phyloP scores from a whole-genome alignment of 805 yeast species.

The Pichia gijzeniarum region DNA sequence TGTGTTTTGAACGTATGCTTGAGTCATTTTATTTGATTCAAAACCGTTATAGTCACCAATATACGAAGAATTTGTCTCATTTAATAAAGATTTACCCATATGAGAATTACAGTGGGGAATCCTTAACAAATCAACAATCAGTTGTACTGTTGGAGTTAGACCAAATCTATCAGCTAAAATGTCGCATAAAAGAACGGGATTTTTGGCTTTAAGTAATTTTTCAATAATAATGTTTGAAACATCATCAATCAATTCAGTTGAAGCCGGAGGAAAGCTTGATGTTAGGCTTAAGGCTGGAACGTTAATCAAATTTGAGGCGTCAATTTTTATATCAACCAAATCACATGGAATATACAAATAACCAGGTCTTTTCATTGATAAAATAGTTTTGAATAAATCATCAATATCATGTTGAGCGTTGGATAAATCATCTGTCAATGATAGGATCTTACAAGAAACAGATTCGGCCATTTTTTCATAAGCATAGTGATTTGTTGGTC shows the following conservation, averaged over 20 bases:
- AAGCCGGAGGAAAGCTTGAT: conserved; percentile 16
- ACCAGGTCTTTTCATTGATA: conserved; percentile 67
- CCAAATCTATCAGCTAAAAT: conserved; percentile 59
- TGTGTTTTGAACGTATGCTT: conserved; percentile 42
- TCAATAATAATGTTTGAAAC: conserved; percentile 38
- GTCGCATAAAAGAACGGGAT: conserved; percentile 69
- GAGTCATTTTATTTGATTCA: conserved; percentile 43
- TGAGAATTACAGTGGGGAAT: conserved; percentile 55
- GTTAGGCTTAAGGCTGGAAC: conserved; percentile 17
- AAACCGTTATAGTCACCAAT: conserved; percentile 70
- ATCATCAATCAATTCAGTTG: conserved; percentile 17
- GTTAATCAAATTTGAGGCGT: conserved; percentile 24
- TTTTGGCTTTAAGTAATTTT: conserved; percentile 43
- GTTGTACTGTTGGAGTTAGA: conserved; percentile 37
- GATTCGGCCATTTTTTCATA: conserved; percentile 57
- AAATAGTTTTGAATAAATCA: conserved; percentile 49
- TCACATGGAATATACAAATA: conserved; percentile 75
- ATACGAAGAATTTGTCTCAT: conserved; percentile 60
- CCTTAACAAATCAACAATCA: conserved; percentile 43
- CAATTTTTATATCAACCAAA: conserved; percentile 42
- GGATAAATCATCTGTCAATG: conserved; percentile 38
- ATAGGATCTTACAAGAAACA: conserved; percentile 50
- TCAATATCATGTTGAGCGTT: conserved; percentile 61
- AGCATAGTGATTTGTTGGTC: conserved; percentile 56
- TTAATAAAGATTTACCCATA: conserved; percentile 66